Conservation (phyloP, 1,139 yeast species). For the Schwanniomyces etchellsii region DNA sequence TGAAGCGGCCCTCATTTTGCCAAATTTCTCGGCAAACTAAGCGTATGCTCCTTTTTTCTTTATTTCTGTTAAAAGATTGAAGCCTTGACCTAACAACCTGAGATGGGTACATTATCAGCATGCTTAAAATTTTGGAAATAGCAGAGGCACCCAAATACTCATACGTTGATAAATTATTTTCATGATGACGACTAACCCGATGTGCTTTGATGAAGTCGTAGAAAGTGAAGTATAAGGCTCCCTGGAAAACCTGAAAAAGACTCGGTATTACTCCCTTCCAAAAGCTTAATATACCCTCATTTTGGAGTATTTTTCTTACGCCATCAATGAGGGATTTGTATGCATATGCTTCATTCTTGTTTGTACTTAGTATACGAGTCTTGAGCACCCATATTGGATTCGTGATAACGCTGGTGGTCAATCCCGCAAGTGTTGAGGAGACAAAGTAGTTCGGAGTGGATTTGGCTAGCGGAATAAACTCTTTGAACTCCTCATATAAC, state of each 20-base stretch:
- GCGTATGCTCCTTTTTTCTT: slow-evolving; percentile 12
- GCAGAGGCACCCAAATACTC: slow-evolving; percentile 67
- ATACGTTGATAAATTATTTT: slow-evolving; percentile 32
- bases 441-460: slow-evolving; percentile 28
- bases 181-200: slow-evolving; percentile 8
- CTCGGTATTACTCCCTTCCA: slow-evolving; percentile 86
- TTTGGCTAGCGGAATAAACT: slow-evolving; percentile 12
- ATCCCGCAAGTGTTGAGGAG: slow-evolving; percentile 56
- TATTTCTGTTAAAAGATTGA: slow-evolving; percentile 43
- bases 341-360: slow-evolving; percentile 40
- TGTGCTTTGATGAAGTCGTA: slow-evolving; percentile 66
- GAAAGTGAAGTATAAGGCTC: slow-evolving; percentile 79
- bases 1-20: slow-evolving; percentile 36
- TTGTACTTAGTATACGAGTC: slow-evolving; percentile 73
- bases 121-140: slow-evolving; percentile 62
- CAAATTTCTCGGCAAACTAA: slow-evolving; percentile 24
- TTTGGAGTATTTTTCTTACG: slow-evolving; percentile 36
- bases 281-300: slow-evolving; percentile 68
- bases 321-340: slow-evolving; percentile 60
- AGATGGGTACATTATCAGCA: slow-evolving; percentile 71
- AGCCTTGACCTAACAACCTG: slow-evolving; percentile 78
- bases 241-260: slow-evolving; percentile 78
- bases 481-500: slow-evolving; percentile 59
- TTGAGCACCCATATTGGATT: slow-evolving; percentile 93
- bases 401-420: slow-evolving; percentile 67